Percentiles rank a stretch among this genome's conserved stretches.
phyloP scores from a whole-genome alignment of 768 basidiomycete species.

The Lactarius evosmus region DNA sequence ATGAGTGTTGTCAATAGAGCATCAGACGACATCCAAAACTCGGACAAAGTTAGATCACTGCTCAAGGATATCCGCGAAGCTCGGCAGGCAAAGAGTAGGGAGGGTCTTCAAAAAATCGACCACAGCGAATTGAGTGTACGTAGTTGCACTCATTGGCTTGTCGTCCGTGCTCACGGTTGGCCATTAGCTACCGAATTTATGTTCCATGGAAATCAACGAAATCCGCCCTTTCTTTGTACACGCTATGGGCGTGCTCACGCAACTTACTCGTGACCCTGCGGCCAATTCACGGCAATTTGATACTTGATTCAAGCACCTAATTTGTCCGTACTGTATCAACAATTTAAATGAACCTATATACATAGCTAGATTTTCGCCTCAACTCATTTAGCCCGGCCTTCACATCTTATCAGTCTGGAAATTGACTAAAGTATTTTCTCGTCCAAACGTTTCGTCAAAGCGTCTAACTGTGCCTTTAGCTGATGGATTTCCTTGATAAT shows the following conservation, averaged over 20 bases:
- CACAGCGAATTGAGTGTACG: constrained; percentile 77
- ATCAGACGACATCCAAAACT: constrained; percentile 81
- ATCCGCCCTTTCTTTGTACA: constrained; percentile 85
- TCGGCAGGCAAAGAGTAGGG: constrained; percentile 88
- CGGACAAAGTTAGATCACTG: constrained; percentile 79
- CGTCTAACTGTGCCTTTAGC: constrained; percentile 45
- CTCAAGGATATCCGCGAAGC: constrained; percentile 96
- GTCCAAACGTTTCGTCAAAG: constrained; percentile 39
- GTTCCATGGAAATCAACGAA: constrained; percentile 92
- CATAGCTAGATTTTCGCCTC: neutral
- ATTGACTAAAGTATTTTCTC: constrained; percentile 24
- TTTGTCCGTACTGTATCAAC: neutral
- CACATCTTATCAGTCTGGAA: neutral
- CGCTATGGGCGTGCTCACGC: constrained; percentile 70
- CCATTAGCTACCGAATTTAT: constrained; percentile 73
- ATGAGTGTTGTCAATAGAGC: constrained; percentile 51
- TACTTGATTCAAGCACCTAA: constrained; percentile 1
- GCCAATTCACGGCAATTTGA: constrained; percentile 12
- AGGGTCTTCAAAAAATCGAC: constrained; percentile 77
- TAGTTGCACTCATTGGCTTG: constrained; percentile 15
- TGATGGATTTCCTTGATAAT: constrained; percentile 62
- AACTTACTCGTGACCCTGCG: constrained; percentile 41
- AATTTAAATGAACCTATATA: constrained; percentile 1
- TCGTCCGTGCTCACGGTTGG: neutral
- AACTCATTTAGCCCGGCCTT: neutral